phyloP scores from a whole-genome alignment of 768 basidiomycete genomes.

The Suillus ampliporus region DNA sequence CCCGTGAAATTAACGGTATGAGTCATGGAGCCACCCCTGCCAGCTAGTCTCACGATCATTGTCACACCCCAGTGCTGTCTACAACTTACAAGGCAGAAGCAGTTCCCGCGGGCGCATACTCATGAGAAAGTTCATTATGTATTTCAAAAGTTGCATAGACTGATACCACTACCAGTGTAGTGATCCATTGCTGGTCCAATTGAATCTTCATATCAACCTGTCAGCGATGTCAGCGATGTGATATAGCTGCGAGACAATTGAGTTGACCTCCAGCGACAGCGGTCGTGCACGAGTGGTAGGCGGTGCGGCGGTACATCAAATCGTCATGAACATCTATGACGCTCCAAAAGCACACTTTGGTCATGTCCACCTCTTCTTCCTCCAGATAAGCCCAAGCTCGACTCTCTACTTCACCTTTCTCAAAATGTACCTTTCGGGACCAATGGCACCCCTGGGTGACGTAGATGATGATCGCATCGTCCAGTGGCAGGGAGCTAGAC shows the following conservation, averaged over 20 bases:
- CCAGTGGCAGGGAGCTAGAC: neutral
- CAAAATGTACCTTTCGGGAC: neutral
- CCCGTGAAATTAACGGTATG: neutral
- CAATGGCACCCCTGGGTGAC: neutral
- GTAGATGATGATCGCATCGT: neutral
- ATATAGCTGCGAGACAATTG: neutral
- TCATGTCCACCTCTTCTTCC: constrained; percentile 2
- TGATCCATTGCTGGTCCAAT: neutral
- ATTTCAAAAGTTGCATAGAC: neutral
- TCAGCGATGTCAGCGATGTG: neutral
- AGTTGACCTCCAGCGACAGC: neutral
- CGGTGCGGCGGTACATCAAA: neutral
- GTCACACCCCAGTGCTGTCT: neutral
- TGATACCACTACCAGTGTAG: neutral
- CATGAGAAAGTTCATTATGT: constrained; percentile 8
- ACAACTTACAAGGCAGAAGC: neutral
- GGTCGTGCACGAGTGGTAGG: neutral
- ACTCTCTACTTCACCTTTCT: neutral
- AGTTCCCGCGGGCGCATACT: neutral
- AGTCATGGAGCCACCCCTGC: neutral
- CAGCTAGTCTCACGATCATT: neutral
- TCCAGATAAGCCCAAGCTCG: neutral
- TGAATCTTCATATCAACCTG: no score
- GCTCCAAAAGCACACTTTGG: neutral
- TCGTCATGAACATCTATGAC: neutral